Percentiles rank a stretch among this genome's conserved stretches.
Conservation (phyloP, 768 basidiomycete species). For the Fistulinella prunicolor region DNA sequence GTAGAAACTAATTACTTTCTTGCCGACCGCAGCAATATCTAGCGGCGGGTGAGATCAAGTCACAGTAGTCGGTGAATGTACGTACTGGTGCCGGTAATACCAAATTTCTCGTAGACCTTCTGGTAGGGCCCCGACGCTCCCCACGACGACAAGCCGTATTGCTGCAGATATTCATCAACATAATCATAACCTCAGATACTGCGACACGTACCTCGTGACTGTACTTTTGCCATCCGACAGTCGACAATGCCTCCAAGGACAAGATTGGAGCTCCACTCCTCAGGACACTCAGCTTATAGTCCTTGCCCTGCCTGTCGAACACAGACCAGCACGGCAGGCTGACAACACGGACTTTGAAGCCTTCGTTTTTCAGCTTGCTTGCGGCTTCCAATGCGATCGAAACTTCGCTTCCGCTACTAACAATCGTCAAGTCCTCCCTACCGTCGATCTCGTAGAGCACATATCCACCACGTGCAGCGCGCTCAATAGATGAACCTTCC, state of each 20-base stretch:
- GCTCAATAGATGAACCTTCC: slow-evolving; percentile 82
- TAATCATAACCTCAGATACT: neutral
- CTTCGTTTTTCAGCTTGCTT: slow-evolving; percentile 69
- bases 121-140: slow-evolving; percentile 89
- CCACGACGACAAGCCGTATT: slow-evolving; percentile 73
- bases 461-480: slow-evolving; percentile 82
- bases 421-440: slow-evolving; percentile 83
- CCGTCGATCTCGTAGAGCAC: slow-evolving; percentile 73
- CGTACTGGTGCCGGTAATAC: slow-evolving; percentile 73
- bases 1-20: slow-evolving; percentile 88
- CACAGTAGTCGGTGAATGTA: slow-evolving; percentile 13
- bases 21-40: slow-evolving; percentile 78
- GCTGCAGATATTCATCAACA: slow-evolving; percentile 35
- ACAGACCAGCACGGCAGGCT: slow-evolving; percentile 88
- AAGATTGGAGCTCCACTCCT: slow-evolving; percentile 88
- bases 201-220: slow-evolving; percentile 64
- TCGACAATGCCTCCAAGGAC: slow-evolving; percentile 82
- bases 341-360: slow-evolving; percentile 79
- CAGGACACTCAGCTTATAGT: slow-evolving; percentile 81
- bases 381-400: slow-evolving; percentile 85
- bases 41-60: slow-evolving; percentile 2
- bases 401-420: slow-evolving; percentile 89
- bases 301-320: slow-evolving; percentile 76
- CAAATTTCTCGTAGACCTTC: slow-evolving; percentile 90
- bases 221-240: slow-evolving; percentile 86